Conservation (phyloP, 1,284 basidiomycete genomes). For the Boletus sp. region DNA sequence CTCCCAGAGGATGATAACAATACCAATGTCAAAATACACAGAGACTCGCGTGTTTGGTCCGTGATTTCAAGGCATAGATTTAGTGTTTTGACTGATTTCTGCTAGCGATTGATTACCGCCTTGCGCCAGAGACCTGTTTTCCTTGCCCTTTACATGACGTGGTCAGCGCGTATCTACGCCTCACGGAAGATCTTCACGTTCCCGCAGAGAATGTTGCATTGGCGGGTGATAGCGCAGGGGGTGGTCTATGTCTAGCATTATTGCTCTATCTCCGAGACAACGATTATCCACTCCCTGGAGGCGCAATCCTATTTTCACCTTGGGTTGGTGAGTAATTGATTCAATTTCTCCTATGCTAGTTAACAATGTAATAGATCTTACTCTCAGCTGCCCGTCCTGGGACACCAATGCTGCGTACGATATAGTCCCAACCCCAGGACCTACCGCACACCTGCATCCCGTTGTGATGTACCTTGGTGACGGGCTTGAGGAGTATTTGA, state of each 20-base stretch:
- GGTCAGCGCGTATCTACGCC: constrained; percentile 81
- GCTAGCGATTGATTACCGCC: constrained; percentile 89
- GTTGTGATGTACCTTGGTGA: constrained; percentile 91
- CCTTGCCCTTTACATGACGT: constrained; percentile 93
- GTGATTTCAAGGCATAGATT: constrained; percentile 25
- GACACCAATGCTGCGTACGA: constrained; percentile 86
- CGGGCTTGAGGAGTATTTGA: constrained; percentile 78
- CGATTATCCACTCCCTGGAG: constrained; percentile 74
- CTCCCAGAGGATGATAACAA: constrained; percentile 90
- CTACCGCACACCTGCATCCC: constrained; percentile 89
- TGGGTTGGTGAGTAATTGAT: constrained; percentile 75
- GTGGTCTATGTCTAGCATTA: constrained; percentile 81
- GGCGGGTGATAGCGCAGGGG: constrained; percentile 91
- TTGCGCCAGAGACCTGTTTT: constrained; percentile 93
- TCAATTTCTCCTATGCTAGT: not conserved
- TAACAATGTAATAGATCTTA: constrained; percentile 59
- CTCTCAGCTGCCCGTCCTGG: constrained; percentile 97
- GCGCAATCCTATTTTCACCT: constrained; percentile 84
- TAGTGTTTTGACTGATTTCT: constrained; percentile 9
- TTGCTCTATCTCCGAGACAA: constrained; percentile 92
- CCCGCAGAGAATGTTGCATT: constrained; percentile 87
- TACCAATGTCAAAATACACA: constrained; percentile 86
- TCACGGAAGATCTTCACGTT: constrained; percentile 86
- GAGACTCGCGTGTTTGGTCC: constrained; percentile 92
- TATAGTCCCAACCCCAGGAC: constrained; percentile 70